These are phyloP conservation scores for Suhomyces tanzawaensis DNA, from an alignment of 805 yeast species.

Conservation along the genomic window DNA sequence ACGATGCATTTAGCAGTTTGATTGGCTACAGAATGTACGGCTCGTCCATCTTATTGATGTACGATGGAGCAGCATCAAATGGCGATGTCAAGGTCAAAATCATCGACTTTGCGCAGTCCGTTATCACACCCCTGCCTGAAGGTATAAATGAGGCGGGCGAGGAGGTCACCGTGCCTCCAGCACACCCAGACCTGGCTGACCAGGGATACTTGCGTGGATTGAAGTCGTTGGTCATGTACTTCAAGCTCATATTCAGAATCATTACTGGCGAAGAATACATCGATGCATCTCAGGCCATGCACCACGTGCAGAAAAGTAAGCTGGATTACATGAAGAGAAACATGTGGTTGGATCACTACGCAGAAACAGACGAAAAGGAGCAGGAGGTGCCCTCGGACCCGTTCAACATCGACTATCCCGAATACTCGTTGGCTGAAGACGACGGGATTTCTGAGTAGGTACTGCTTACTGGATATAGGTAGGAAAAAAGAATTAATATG, in stretches of 20 bases:
- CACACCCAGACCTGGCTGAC: constrained; percentile 62
- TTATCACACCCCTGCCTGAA: constrained; percentile 59
- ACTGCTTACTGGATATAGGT: background rate
- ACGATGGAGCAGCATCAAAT: constrained; percentile 57
- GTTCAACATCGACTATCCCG: constrained; percentile 20
- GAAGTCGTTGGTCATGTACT: constrained; percentile 65
- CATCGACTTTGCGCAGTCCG: constrained; percentile 94
- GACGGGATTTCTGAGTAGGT: constrained; percentile 20
- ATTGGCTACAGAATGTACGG: constrained; percentile 88
- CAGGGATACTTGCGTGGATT: constrained; percentile 84
- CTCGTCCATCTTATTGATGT: constrained; percentile 81
- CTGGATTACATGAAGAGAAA: constrained; percentile 16
- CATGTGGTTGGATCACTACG: constrained; percentile 35
- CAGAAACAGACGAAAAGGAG: constrained; percentile 22
- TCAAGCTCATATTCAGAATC: constrained; percentile 55
- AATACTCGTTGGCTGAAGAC: constrained; percentile 17
- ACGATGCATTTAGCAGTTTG: constrained; percentile 51
- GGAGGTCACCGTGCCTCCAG: constrained; percentile 63
- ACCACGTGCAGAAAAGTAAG: constrained; percentile 12
- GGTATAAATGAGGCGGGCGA: constrained; percentile 3
- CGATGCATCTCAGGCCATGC: constrained; percentile 18
- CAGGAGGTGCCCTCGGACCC: constrained; percentile 16
- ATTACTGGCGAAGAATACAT: constrained; percentile 45
- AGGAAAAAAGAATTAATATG: too few species aligned
- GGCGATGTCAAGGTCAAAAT: constrained; percentile 53